These are phyloP conservation scores for Penicillium sp. DNA, from an alignment of 2,329 filamentous ascomycete species.

Conservation along the genomic window DNA sequence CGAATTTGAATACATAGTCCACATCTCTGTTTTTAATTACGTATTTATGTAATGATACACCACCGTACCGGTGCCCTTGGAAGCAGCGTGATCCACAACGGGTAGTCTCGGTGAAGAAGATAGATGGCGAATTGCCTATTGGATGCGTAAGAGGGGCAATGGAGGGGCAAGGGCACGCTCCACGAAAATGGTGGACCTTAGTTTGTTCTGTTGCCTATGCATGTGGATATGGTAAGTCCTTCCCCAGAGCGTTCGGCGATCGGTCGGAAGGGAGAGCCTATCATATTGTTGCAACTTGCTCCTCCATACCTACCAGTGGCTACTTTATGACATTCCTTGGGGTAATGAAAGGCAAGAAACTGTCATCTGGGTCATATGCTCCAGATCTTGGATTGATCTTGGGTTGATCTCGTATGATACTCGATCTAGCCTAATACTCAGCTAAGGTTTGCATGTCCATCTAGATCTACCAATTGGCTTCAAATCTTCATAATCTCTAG, in stretches of 20 bases:
- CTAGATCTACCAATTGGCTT: neutral
- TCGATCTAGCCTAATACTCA: neutral
- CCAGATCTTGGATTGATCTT: neutral
- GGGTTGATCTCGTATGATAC: neutral
- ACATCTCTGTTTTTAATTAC: neutral
- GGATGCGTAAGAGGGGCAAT: neutral
- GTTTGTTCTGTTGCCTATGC: neutral
- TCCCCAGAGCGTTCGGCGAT: slow-evolving; percentile 5
- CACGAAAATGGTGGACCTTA: neutral
- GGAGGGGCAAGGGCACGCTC: neutral
- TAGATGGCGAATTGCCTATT: neutral
- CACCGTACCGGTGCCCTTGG: neutral
- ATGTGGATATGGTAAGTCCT: neutral
- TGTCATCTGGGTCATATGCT: neutral
- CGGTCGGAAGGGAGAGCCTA: neutral
- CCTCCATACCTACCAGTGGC: neutral
- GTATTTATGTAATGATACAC: neutral
- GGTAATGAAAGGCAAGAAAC: neutral
- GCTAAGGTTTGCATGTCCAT: neutral
- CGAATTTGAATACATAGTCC: neutral
- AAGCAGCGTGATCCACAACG: neutral
- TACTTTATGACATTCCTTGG: neutral
- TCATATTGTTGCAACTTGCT: neutral
- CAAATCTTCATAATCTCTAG: neutral
- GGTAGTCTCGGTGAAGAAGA: slow-evolving; percentile 2